Percentiles rank a stretch among this genome's conserved stretches.
Conservation (phyloP, 768 basidiomycete species). For the Mycena alexandri region DNA sequence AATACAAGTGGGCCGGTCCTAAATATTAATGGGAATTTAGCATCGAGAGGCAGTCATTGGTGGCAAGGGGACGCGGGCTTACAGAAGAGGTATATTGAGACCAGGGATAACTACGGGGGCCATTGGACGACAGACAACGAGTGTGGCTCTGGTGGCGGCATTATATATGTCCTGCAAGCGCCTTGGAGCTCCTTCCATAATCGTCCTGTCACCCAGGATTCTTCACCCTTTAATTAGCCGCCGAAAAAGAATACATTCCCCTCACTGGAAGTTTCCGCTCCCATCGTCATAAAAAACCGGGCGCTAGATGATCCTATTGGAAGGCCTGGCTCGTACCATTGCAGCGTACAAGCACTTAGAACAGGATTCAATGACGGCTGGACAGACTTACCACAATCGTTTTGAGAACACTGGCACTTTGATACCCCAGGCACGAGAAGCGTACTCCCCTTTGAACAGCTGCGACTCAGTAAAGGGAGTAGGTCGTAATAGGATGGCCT, state of each 20-base stretch:
- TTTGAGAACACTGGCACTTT: not conserved
- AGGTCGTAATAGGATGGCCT: slow-evolving; percentile 6
- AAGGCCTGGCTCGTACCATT: not conserved
- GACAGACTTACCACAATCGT: not conserved
- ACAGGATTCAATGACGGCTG: slow-evolving; percentile 12
- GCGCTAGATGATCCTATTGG: slow-evolving; percentile 6
- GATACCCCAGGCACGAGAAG: not conserved
- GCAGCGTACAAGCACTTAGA: not conserved
- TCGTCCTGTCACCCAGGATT: slow-evolving; percentile 11
- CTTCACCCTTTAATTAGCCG: slow-evolving; percentile 17
- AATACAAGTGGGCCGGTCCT: slow-evolving; percentile 26
- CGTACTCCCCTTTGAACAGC: slow-evolving; percentile 9
- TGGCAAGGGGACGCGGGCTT: slow-evolving; percentile 5
- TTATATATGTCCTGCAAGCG: slow-evolving; percentile 14
- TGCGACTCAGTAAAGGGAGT: slow-evolving; percentile 9
- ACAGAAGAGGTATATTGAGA: slow-evolving; percentile 18
- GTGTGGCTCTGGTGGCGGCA: not conserved
- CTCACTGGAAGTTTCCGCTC: not conserved
- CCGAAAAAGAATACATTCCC: slow-evolving; percentile 17
- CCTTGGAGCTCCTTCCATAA: slow-evolving; percentile 14
- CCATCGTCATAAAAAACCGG: not conserved
- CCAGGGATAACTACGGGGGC: slow-evolving; percentile 22
- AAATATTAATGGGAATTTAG: not conserved
- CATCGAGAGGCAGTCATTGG: not conserved
- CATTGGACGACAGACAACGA: slow-evolving; percentile 18